Base-by-base conservation (phyloP, 768 basidiomycete species). In the Naganishia vishniacii region DNA sequence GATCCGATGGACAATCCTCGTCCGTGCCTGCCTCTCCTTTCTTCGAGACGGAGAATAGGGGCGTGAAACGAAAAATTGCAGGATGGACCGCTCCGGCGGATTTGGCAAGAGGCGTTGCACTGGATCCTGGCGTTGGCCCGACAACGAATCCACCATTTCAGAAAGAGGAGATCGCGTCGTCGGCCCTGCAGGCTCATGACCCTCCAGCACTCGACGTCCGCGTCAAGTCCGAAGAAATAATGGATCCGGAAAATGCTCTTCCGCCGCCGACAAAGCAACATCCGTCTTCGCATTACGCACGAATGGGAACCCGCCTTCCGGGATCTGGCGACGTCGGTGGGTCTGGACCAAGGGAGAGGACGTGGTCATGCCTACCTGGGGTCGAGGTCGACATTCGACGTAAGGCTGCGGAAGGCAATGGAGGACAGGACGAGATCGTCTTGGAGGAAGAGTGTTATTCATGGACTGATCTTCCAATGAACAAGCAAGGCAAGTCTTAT, bases 381-480 rank as follows among this genome's bases (percentile, higher is more conserved):
- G 53, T 56, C 18, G 18, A 34, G 32, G 4, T 56, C 23, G 53
- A 26, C 13, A 31, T 29, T 2, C 5, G 4, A 4, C 37, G 34
- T 20, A 37, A 41, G 49, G 23, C 31, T 4, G n/a, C 5, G n/a
- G 34, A 41, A 34, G 11, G 16, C 2, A 34, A 25, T 25, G 25
- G 16, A 6, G 18, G 31, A 25, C 9, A 51, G 31, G 74, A 72
- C 3, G 31, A 34, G 8, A 34, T 56, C 32, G 47, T 48, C 9
- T 13, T 41, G 8, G 62, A 51, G 31, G 75, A 77, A 28, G 75
- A 75, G 45, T 75, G 73, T 65, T 77, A 67, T 47, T 40, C 68
- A 5, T 77, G 74, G 74, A 65, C 64, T 16, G 75, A 74, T 65
- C 58, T 77, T 23, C 73, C 74, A 3, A 72, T 73, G 71, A 72